Evolutionary conservation across 768 basidiomycete species (phyloP), one percentile per base, ranked within the genome.

Genomic region (Tulasnella sp.): DNA sequence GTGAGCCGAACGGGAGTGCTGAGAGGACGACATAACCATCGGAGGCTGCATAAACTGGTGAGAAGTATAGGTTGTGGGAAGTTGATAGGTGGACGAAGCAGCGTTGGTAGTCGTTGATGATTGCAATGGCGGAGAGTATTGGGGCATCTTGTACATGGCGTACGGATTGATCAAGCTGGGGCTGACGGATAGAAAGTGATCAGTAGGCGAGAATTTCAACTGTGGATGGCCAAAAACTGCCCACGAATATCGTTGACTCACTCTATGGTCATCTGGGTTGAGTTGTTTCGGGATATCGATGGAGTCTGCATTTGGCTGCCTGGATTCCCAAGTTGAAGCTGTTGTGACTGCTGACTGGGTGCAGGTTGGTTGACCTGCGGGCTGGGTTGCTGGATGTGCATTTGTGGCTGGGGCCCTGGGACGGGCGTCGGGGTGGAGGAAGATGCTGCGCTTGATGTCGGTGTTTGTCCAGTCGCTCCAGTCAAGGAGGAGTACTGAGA

Each of bases 71-170:
- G 31, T 37, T 37, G 31, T 28, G 12, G 41, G 76, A 3, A 76
- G 46, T 48, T 76, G 76, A 50, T 76, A 76, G 0, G 18, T 76
- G 54, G 46, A 58, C 40, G 76, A 34, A 41, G 54, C 28, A 24
- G 24, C 31, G 34, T 22, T 50, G 42, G 24, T 50, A 48, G 42
- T 58, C 93, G 82, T 90, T 87, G 84, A 92, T 92, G n/a, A 90
- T 89, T 34, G 91, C 91, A 82, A 93, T 84, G 81, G 14, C 89
- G 87, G 20, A 92, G 92, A 82, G 92, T 93, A 83, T n/a, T 34
- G 60, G 18, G 64, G 64, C 31, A 69, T 2, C 28, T 74, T 69
- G 31, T 41, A 50, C 37, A 69, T 31, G 18, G 76, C 24, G 34
- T 78, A 44, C 6, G 76, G 46, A 24, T 58, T 69, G 64, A 69